Evolutionary conservation across 352 stramenopile species (phyloP).

Genomic region (Elongisporangium prolatum): DNA sequence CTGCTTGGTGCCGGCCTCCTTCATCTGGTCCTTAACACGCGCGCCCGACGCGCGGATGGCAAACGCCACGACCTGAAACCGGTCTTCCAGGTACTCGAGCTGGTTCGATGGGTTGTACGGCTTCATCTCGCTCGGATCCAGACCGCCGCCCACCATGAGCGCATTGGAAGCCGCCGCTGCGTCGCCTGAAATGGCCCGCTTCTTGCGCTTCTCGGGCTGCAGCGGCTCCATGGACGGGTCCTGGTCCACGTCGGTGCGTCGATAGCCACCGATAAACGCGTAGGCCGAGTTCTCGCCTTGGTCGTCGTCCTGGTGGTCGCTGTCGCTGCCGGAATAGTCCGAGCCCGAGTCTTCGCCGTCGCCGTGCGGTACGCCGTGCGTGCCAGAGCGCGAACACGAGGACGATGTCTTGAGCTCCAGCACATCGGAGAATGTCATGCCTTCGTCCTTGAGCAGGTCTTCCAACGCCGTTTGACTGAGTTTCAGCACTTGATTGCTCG

Average conservation of each 20-base stretch:
- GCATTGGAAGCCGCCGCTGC: conserved; percentile 19
- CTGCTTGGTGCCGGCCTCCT: conserved; percentile 82
- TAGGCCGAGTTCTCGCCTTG: conserved; percentile 43
- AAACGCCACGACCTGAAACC: conserved; percentile 87
- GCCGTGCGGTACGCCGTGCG: conserved; percentile 11
- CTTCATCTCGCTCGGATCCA: conserved; percentile 53
- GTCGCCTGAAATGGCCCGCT: conserved; percentile 9
- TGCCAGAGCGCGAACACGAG: conserved; percentile 20
- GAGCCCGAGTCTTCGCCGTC: conserved; percentile 10
- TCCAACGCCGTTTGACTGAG: conserved; percentile 83
- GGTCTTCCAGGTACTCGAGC: conserved; percentile 85
- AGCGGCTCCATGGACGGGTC: background rate
- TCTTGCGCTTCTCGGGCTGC: conserved; percentile 13
- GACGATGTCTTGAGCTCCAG: conserved; percentile 32
- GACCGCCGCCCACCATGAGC: conserved; percentile 11
- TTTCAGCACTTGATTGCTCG: conserved; percentile 81
- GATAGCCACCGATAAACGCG: conserved; percentile 73
- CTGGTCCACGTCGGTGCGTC: conserved; percentile 15
- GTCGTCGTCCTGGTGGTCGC: conserved; percentile 15
- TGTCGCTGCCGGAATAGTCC: conserved; percentile 28
- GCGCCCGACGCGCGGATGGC: conserved; percentile 78
- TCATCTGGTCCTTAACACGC: conserved; percentile 87
- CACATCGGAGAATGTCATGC: conserved; percentile 55
- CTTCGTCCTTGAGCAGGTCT: conserved; percentile 67
- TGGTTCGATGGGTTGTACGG: conserved; percentile 83